Evolutionary conservation across 2,329 filamentous ascomycete genomes (phyloP).

Genomic region (Aureobasidium sp.): DNA sequence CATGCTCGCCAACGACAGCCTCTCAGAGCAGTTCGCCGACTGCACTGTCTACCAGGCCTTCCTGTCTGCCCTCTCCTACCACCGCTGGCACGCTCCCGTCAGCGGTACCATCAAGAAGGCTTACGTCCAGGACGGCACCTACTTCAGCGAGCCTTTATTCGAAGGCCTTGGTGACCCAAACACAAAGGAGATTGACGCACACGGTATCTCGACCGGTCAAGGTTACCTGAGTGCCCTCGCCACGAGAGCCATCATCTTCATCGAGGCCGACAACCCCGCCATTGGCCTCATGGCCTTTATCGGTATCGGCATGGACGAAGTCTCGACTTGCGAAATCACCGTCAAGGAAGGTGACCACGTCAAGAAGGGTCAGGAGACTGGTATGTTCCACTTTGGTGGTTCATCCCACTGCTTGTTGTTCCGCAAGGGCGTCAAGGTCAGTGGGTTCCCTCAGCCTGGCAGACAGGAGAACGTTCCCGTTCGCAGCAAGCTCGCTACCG

Average conservation of each 20-base stretch:
- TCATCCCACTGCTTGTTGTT: constrained; percentile 62
- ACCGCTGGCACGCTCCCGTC: constrained; percentile 64
- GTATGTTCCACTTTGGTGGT: constrained; percentile 77
- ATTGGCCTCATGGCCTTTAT: constrained; percentile 64
- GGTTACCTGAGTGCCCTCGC: constrained; percentile 60
- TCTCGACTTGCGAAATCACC: constrained; percentile 61
- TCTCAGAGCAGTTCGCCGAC: constrained; percentile 48
- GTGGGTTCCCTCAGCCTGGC: constrained; percentile 26
- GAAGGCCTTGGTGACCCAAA: constrained; percentile 34
- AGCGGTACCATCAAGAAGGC: constrained; percentile 50
- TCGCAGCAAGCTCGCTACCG: constrained; percentile 5
- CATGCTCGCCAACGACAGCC: constrained; percentile 44
- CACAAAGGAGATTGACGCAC: constrained; percentile 32
- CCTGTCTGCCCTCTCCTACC: constrained; percentile 57
- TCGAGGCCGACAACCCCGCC: constrained; percentile 57
- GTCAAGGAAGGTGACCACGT: constrained; percentile 57
- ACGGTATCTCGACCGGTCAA: constrained; percentile 42
- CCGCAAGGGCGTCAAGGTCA: constrained; percentile 43
- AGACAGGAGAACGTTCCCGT: constrained; percentile 31
- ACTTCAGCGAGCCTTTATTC: constrained; percentile 54
- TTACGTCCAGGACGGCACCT: constrained; percentile 54
- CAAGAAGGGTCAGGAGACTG: constrained; percentile 60
- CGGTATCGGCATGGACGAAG: constrained; percentile 68
- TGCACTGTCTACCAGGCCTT: constrained; percentile 65
- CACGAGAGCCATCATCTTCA: constrained; percentile 59